Evolutionary conservation across 257 asterid genomes (phyloP).

Genomic region (Forsythia suspensa): DNA sequence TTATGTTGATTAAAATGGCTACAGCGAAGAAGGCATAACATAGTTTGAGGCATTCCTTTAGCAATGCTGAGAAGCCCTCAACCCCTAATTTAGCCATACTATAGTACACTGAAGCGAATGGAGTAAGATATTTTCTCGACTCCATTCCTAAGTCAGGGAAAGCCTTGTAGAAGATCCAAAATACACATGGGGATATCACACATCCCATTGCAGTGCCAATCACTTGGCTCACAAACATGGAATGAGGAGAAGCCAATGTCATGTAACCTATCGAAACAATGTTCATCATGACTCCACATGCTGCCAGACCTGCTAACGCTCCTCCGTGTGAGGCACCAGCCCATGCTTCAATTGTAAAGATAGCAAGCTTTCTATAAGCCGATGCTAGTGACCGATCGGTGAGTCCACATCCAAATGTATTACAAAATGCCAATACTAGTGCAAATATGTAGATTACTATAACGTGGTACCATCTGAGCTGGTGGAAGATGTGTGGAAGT

Average conservation of each 20-base stretch:
- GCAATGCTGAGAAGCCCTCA: conserved; percentile 59
- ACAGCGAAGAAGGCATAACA: conserved; percentile 59
- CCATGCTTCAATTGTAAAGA: conserved; percentile 31
- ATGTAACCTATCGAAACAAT: conserved; percentile 46
- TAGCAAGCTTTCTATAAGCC: conserved; percentile 38
- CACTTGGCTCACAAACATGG: conserved; percentile 45
- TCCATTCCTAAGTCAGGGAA: not conserved
- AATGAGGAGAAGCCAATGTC: conserved; percentile 41
- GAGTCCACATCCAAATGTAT: conserved; percentile 40
- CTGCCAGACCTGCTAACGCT: conserved; percentile 37
- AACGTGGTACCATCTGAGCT: conserved; percentile 59
- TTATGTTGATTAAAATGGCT: conserved; percentile 46
- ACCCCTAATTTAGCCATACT: conserved; percentile 71
- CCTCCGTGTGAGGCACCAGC: conserved; percentile 32
- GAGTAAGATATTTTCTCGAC: conserved; percentile 2
- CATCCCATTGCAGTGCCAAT: conserved; percentile 45
- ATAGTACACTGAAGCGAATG: conserved; percentile 37
- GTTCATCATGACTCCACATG: conserved; percentile 45
- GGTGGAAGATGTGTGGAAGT: conserved; percentile 63
- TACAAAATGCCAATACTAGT: conserved; percentile 63
- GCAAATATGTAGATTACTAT: conserved; percentile 54
- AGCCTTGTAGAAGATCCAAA: conserved; percentile 48
- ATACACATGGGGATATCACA: conserved; percentile 35
- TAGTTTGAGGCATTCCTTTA: conserved; percentile 50
- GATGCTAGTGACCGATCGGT: conserved; percentile 41